Conservation (phyloP, 768 basidiomycete genomes). For the Tricholoma flavovirens region DNA sequence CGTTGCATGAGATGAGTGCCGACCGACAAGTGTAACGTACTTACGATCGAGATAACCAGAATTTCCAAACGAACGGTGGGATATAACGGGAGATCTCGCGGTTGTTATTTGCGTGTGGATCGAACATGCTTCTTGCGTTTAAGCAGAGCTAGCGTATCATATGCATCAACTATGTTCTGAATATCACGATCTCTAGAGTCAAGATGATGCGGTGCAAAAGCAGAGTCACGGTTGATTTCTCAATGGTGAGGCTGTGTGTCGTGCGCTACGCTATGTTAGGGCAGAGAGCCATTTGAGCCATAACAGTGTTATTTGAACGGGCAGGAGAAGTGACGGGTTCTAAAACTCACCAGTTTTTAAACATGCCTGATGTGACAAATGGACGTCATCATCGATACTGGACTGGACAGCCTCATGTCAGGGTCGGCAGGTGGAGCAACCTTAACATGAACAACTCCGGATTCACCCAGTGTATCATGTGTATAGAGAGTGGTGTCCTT, state of each 20-base stretch:
- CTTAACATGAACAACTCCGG: not conserved
- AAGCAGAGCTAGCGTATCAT: too few relatives aligned
- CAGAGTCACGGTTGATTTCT: too few relatives aligned
- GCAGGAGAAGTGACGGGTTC: not conserved
- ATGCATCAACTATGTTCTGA: too few relatives aligned
- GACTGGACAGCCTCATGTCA: not conserved
- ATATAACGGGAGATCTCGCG: conserved; percentile 31
- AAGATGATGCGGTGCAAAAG: too few relatives aligned
- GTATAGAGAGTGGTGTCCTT: not conserved
- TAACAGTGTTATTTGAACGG: not conserved
- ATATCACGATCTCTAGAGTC: too few relatives aligned
- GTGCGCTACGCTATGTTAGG: not conserved
- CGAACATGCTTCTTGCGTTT: not conserved
- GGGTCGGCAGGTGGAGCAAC: not conserved
- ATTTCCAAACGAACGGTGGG: conserved; percentile 42
- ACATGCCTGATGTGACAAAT: not conserved
- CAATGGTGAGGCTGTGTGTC: not conserved
- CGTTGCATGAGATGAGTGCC: not conserved
- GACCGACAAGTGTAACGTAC: conserved; percentile 17
- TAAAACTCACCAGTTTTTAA: not conserved
- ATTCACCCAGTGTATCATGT: not conserved
- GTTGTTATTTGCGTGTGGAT: not conserved
- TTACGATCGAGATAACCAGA: conserved; percentile 43
- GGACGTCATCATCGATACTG: not conserved
- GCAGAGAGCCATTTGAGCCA: not conserved